A percentile compares a stretch with the other conserved stretches of the same genome.
Conservation (phyloP, 441 rosid species). For the Manihot esculenta region DNA sequence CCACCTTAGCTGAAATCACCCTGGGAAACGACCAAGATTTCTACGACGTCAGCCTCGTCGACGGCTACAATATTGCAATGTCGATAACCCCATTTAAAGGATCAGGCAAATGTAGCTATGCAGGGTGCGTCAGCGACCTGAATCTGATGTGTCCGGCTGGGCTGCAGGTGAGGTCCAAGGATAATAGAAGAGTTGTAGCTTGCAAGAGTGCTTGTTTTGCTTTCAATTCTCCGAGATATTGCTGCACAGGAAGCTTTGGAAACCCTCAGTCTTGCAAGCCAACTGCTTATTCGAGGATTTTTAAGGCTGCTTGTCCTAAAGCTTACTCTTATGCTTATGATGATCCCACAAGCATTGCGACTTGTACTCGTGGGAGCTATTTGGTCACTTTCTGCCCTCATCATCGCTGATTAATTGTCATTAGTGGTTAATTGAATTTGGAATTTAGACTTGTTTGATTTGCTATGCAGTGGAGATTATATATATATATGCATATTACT, state of each 20-base stretch:
- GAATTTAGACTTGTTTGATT: background rate
- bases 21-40: conserved; percentile 75
- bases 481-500: too few relatives aligned
- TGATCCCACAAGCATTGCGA: conserved; percentile 86
- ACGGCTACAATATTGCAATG: conserved; percentile 82
- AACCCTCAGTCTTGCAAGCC: conserved; percentile 80
- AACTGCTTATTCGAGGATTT: conserved; percentile 80
- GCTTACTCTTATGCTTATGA: conserved; percentile 92
- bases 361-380: conserved; percentile 72
- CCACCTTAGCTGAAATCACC: conserved; percentile 87
- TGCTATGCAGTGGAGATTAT: too few relatives aligned
- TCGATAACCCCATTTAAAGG: conserved; percentile 74
- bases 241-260: conserved; percentile 84
- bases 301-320: conserved; percentile 87
- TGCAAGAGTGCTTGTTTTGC: conserved; percentile 93
- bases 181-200: conserved; percentile 63
- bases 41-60: conserved; percentile 92
- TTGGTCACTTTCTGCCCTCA: conserved; percentile 86
- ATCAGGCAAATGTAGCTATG: conserved; percentile 76
- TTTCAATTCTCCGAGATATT: conserved; percentile 81
- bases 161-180: conserved; percentile 64
- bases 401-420: conserved; percentile 33
- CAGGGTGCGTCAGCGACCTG: conserved; percentile 82
- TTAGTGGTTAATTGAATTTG: background rate
- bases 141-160: conserved; percentile 81